Base-by-base conservation (phyloP, 306 rosid species). In the Lathyrus sativus region DNA sequence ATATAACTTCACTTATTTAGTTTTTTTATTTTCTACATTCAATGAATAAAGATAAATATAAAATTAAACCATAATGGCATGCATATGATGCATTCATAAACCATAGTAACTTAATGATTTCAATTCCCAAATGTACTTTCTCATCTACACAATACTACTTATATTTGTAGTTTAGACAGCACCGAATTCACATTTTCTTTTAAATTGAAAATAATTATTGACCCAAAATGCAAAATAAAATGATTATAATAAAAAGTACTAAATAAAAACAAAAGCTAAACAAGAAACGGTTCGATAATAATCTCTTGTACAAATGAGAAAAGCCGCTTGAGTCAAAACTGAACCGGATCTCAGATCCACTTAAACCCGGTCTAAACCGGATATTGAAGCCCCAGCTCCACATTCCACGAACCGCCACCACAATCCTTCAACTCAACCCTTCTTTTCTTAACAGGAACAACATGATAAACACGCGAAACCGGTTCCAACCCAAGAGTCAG, bases 391-490 rank as follows among this genome's bases (percentile, higher is more conserved):
- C 92, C 88, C 31, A 81, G 51, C 57, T 80, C 72, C 78, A 65
- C 75, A 57, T 65, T 79, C 74, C 74, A 65, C 2, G 84, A 37
- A 8, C 77, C 62, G 26, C 64, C 63, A 50, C 65, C 46, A 56
- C 44, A 56, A 4, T 76, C 38, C 61, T 3, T 76, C 14, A 81
- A 43, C 11, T 69, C 78, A 11, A 90, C 68, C 79, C 84, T 85
- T 18, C 98, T 79, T 81, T 92, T 92, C 83, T 92, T 92, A 61
- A 90, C 77, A 0, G 96, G 98, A 18, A 89, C 83, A 67, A 89
- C 88, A 67, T 79, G 96, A 10, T 57, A 37, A 0, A 68, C 80
- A 71, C 83, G 85, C 35, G 87, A 74, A 9, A 41, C 72, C 60
- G 96, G 96, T 72, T 85, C 85, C 0, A 88, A 44, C 29, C 98